These are phyloP conservation scores for Yueomyces sp. DNA, from an alignment of 805 yeast species.

Conservation along the genomic window DNA sequence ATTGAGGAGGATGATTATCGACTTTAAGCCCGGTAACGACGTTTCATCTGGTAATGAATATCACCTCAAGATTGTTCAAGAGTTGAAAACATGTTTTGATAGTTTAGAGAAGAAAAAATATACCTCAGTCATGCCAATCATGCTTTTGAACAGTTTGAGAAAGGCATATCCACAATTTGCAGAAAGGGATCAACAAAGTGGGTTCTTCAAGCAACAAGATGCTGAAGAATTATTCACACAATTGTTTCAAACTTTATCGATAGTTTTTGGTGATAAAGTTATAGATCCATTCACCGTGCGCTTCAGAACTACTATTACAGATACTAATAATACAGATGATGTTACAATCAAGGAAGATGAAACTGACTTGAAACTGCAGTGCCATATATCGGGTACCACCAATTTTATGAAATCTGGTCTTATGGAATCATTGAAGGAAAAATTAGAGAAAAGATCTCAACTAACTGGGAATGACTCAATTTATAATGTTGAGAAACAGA, in stretches of 20 bases:
- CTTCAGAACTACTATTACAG: conserved; percentile 49
- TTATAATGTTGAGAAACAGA: conserved; percentile 44
- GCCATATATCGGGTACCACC: conserved; percentile 77
- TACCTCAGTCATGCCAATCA: conserved; percentile 50
- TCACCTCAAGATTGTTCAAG: conserved; percentile 32
- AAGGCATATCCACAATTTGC: conserved; percentile 76
- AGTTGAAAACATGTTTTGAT: conserved; percentile 33
- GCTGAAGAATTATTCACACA: conserved; percentile 94
- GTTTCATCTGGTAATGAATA: conserved; percentile 16
- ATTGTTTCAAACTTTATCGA: conserved; percentile 40
- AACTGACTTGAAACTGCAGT: conserved; percentile 55
- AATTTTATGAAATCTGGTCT: conserved; percentile 85
- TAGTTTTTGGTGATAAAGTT: conserved; percentile 32
- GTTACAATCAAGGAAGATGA: conserved; percentile 39
- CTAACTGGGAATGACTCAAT: conserved; percentile 55
- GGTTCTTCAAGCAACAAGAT: conserved; percentile 86
- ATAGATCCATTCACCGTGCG: conserved; percentile 50
- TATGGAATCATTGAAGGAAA: conserved; percentile 57
- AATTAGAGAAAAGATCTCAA: conserved; percentile 65
- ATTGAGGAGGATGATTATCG: conserved; percentile 47
- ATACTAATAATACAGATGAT: conserved; percentile 41
- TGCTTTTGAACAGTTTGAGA: conserved; percentile 54
- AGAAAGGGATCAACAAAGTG: conserved; percentile 52
- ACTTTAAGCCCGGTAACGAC: conserved; percentile 32
- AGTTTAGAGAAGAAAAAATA: conserved; percentile 27